Evolutionary conservation across 2,329 filamentous ascomycete species (phyloP).

Genomic region (Lecanicillium sp.): DNA sequence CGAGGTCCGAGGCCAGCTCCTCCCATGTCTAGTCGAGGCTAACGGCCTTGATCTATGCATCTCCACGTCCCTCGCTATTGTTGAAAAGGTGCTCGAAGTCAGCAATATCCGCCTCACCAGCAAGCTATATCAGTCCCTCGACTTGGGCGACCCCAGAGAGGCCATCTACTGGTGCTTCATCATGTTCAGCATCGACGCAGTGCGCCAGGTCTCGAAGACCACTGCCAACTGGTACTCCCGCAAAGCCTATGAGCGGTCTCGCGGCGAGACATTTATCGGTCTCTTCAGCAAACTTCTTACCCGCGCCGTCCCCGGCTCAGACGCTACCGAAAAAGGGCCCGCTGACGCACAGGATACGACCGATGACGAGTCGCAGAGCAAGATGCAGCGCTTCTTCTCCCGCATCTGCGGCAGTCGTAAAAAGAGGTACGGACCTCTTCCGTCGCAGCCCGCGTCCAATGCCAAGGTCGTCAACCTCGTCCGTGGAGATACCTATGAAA

Average conservation of each 20-base stretch:
- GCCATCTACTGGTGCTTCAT: constrained; percentile 32
- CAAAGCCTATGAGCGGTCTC: constrained; percentile 73
- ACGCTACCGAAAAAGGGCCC: constrained; percentile 30
- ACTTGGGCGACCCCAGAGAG: constrained; percentile 23
- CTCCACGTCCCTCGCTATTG: constrained; percentile 55
- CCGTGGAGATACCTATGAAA: constrained; percentile 74
- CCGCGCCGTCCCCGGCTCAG: constrained; percentile 32
- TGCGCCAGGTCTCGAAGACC: constrained; percentile 31
- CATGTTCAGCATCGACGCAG: constrained; percentile 29
- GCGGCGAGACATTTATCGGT: constrained; percentile 57
- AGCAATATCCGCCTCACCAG: constrained; percentile 33
- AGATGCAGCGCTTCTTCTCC: constrained; percentile 16
- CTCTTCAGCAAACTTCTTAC: constrained; percentile 38
- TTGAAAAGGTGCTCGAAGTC: constrained; percentile 37
- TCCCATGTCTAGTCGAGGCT: constrained; percentile 62
- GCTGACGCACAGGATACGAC: constrained; percentile 13
- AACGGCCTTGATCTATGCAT: constrained; percentile 76
- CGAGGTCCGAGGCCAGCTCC: constrained; percentile 64
- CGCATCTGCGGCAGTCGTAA: constrained; percentile 19
- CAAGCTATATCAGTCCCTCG: constrained; percentile 30
- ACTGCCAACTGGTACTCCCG: constrained; percentile 69
- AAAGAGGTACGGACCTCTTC: constrained; percentile 19
- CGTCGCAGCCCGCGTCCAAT: constrained; percentile 61
- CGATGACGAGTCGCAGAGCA: background rate
- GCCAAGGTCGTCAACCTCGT: constrained; percentile 89